Evolutionary conservation across 2,329 filamentous ascomycete genomes (phyloP).

Genomic region (Annulohypoxylon truncatum): DNA sequence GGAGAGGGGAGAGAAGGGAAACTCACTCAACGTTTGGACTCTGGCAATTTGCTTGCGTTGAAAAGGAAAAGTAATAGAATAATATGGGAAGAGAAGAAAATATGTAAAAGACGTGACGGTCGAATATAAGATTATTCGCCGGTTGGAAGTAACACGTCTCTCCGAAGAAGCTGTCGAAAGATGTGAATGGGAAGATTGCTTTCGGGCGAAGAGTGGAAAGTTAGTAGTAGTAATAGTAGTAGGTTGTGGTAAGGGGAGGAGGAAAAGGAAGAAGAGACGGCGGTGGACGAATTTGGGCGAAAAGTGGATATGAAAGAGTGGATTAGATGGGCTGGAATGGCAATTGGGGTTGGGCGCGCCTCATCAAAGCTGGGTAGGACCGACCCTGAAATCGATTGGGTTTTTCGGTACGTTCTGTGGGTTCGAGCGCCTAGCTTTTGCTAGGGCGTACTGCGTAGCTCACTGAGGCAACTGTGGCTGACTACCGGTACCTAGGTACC

Average conservation of each 20-base stretch:
- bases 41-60: slow-evolving; percentile 21
- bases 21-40: slow-evolving; percentile 35
- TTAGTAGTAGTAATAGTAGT: slow-evolving; percentile 38
- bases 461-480: slow-evolving; percentile 33
- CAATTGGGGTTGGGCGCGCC: slow-evolving; percentile 40
- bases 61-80: slow-evolving; percentile 15
- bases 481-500: neutral
- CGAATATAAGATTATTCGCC: slow-evolving; percentile 43
- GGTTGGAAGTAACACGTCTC: slow-evolving; percentile 29
- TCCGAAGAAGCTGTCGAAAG: slow-evolving; percentile 29
- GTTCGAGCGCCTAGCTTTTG: slow-evolving; percentile 17
- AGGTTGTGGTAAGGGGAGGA: slow-evolving; percentile 27
- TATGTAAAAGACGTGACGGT: slow-evolving; percentile 38
- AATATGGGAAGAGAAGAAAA: slow-evolving; percentile 16
- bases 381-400: slow-evolving; percentile 12
- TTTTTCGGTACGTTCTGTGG: slow-evolving; percentile 21
- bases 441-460: neutral
- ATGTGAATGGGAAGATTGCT: slow-evolving; percentile 36
- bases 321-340: slow-evolving; percentile 34
- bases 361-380: slow-evolving; percentile 38
- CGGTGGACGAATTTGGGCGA: slow-evolving; percentile 33
- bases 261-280: slow-evolving; percentile 35
- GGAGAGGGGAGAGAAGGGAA: slow-evolving; percentile 14
- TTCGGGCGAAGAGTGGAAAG: slow-evolving; percentile 34
- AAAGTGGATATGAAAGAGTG: slow-evolving; percentile 15